Base-by-base conservation (phyloP, 805 yeast species). In the Brettanomyces sp. region DNA sequence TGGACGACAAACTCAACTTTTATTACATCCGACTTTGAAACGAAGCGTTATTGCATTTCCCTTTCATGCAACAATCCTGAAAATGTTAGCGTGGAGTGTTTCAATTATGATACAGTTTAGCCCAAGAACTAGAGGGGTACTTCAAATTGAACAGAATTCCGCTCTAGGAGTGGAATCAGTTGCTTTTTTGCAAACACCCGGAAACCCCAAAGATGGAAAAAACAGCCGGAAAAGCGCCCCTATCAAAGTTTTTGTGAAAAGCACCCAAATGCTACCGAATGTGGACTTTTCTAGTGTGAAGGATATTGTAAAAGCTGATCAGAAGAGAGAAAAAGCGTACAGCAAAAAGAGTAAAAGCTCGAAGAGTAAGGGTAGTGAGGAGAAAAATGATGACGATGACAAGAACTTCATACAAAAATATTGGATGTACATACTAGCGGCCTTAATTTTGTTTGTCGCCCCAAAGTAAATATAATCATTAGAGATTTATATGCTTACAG, bases 361-460 rank as follows among this genome's bases (percentile, higher is more conserved):
- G 11, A 28, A 28, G 32, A 28, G 21, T n/a, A 22, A 35, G 18
- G 13, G 44, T 18, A 51, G 41, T 37, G 54, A 46, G 3, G 45
- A 33, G 12, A 21, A n/a, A 12, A n/a, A 28, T 21, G 39, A 37
- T 28, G 35, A 41, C 2, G 46, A 40, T 6, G 63, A 64, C 32
- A 60, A 65, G 44, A 71, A 80, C 4, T 79, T 77, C 60, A 62
- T 79, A 14, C 83, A 79, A 56, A 73, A 73, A 57, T 73, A 80
- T 60, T 80, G 85, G 85, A 67, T 76, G 70, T 78, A 74, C 58
- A 64, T 80, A 24, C 76, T 76, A 6, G 77, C 80, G 2, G 76
- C 76, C 12, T 49, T 74, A 22, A 42, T 77, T 9, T 49, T 76
- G 36, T 46, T 72, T 46, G 47, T 66, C 52, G 52, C 34, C 24